Conservation (phyloP, 1,284 basidiomycete genomes). For the Coriolopsis trogii region DNA sequence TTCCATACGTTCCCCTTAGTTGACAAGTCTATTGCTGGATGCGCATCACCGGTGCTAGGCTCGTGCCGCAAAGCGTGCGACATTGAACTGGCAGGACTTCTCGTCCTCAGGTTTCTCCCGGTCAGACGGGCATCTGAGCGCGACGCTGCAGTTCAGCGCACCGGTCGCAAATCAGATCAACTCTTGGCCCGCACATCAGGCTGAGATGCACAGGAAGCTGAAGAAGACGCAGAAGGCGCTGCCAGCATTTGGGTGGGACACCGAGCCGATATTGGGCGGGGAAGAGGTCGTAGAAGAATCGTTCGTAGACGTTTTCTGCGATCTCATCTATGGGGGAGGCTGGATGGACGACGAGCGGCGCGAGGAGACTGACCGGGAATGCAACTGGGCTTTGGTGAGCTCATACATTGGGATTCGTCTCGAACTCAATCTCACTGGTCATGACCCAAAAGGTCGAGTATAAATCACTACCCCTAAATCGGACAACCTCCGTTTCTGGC, state of each 20-base stretch:
- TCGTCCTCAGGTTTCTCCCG: conserved; percentile 80
- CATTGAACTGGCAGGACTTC: conserved; percentile 88
- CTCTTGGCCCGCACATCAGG: conserved; percentile 73
- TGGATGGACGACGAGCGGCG: conserved; percentile 78
- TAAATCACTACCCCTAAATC: conserved; percentile 63
- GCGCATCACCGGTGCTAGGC: conserved; percentile 45
- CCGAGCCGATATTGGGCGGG: conserved; percentile 70
- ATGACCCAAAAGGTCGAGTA: conserved; percentile 69
- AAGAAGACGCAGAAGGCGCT: conserved; percentile 83
- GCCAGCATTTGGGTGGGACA: conserved; percentile 85
- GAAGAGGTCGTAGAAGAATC: conserved; percentile 85
- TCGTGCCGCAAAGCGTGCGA: conserved; percentile 71
- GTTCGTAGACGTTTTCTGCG: conserved; percentile 87
- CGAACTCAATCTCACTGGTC: background rate
- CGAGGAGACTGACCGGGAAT: conserved; percentile 79
- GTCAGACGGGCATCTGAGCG: conserved; percentile 69
- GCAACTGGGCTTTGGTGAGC: conserved; percentile 89
- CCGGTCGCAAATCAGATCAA: conserved; percentile 68
- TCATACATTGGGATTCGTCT: too few relatives aligned
- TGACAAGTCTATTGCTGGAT: background rate
- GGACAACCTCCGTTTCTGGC: conserved; percentile 32
- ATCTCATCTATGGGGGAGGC: conserved; percentile 79
- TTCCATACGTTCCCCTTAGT: background rate
- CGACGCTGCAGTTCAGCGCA: conserved; percentile 80
- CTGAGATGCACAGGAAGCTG: conserved; percentile 74